A percentile compares a stretch with the other conserved stretches of the same genome.
These are phyloP conservation scores for Acer saccharum DNA, from an alignment of 345 rosid genomes.

Conservation along the genomic window DNA sequence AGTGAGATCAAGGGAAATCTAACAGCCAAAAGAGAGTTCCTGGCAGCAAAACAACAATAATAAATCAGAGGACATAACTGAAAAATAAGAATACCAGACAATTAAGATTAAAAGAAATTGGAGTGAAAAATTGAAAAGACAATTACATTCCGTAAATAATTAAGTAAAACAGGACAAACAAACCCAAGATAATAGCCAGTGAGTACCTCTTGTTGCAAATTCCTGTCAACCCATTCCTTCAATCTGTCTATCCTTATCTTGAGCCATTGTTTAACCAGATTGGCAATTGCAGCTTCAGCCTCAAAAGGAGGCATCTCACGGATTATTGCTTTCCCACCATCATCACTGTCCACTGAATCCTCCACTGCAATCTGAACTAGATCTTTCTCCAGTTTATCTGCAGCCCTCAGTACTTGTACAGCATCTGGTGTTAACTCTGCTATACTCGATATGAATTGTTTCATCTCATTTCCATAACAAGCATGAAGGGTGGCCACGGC, in stretches of 20 bases:
- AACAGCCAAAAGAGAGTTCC: conserved; percentile 5
- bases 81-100: conserved; percentile 2
- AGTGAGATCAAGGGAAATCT: conserved; percentile 22
- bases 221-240: conserved; percentile 90
- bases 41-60: background rate
- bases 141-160: background rate
- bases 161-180: too few species aligned
- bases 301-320: conserved; percentile 99
- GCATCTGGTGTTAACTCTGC: conserved; percentile 86
- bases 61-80: background rate
- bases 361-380: conserved; percentile 98
- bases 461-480: conserved; percentile 92
- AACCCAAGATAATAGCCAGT: background rate
- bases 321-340: conserved; percentile 96
- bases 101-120: background rate
- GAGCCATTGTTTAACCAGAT: conserved; percentile 88
- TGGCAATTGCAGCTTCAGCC: conserved; percentile 90
- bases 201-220: conserved; percentile 89
- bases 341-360: conserved; percentile 97
- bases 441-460: conserved; percentile 80
- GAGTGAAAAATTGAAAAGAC: conserved; percentile 1
- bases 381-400: conserved; percentile 95
- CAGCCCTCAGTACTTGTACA: conserved; percentile 87
- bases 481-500: conserved; percentile 98
- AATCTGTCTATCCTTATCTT: conserved; percentile 74